Base-by-base conservation (phyloP, 768 basidiomycete species). In the Pleurotus giganteus region DNA sequence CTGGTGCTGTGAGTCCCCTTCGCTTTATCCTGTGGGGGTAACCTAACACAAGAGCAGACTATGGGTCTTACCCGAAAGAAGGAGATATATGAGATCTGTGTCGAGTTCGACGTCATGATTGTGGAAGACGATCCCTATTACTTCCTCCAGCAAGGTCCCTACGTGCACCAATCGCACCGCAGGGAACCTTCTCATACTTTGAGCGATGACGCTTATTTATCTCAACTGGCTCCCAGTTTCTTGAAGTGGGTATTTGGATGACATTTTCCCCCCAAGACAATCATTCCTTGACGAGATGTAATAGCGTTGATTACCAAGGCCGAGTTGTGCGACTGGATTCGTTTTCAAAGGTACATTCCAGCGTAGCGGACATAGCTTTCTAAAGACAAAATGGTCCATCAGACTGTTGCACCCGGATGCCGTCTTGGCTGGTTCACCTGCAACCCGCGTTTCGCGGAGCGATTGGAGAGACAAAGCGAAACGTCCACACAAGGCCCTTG, bases 51-150 rank as follows among this genome's bases (percentile, higher is more conserved):
- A 53, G 26, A 7, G 60, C 19, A 88, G 76, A 88, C 86, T 0
- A 86, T 88, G 82, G 68, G 74, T 8, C 62, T 68, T 2, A 65
- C 76, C 53, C 75, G 91, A 61, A 93, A 92, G 76, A 82, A 85
- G 69, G 82, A 79, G 43, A 89, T 94, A 49, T 94, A 94, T 68
- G 80, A 82, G 17, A 75, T 93, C 54, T 91, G 88, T 60, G 85
- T 89, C 53, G 85, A 90, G 71, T 93, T 83, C 68, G 49, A 51
- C 34, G 49, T 51, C 4, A 83, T 91, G 60, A 90, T 90, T 57
- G 83, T 87, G 53, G 89, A 92, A 72, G 90, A 93, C 61, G 91
- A 91, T 67, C 90, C 91, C 2, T 91, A 91, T 67, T 78, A 81
- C 69, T 88, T 89, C 72, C 72, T 91, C 19, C 88, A 90, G 64